Base-by-base conservation (phyloP, 345 rosid genomes). In the Rhodomyrtus tomentosa region DNA sequence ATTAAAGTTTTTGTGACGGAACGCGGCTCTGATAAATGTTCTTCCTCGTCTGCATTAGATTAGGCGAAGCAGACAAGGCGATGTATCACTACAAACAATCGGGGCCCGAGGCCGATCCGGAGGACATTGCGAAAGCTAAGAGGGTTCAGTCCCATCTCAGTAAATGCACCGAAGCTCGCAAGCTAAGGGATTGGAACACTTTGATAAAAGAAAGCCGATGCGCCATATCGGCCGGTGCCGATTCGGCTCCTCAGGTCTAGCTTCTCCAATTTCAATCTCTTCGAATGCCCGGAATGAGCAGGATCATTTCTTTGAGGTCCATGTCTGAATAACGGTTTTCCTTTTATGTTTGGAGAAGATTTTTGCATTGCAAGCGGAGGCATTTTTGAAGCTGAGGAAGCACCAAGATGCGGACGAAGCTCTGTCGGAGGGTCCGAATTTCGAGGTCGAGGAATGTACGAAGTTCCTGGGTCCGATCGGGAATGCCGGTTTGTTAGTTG, bases 291-390 rank as follows among this genome's bases (percentile, higher is more conserved):
- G 22, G 21, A 55, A 55, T 29, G 62, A 82, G 45, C 79, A 68
- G 9, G 21, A 11, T 84, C 51, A 3, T 40, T 76, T n/a, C 48
- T 49, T 32, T 21, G 11, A 83, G 10, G 13, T 40, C 15, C 27
- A 4, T 11, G 50, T n/a, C 27, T 55, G 59, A 51, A 24, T 16
- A 8, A 62, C 38, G 16, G 38, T 32, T 38, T 25, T 42, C 76
- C 21, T 38, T 85, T 16, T 42, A 59, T 42, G 36, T 50, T 79
- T 50, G 59, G 18, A 29, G 62, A 56, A 95, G 92, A 91, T 97
- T 10, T 95, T 88, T 88, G 93, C 99, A 82, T 89, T 97, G 88
- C 96, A 93, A 94, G 96, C 98, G 40, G 99, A 97, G 91, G 99
- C 99, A 13, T 87, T 92, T 81, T 52, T 97, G 86, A 97, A 90